These are phyloP conservation scores for Dicorynia guianensis DNA, from an alignment of 306 rosid genomes.

Conservation along the genomic window DNA sequence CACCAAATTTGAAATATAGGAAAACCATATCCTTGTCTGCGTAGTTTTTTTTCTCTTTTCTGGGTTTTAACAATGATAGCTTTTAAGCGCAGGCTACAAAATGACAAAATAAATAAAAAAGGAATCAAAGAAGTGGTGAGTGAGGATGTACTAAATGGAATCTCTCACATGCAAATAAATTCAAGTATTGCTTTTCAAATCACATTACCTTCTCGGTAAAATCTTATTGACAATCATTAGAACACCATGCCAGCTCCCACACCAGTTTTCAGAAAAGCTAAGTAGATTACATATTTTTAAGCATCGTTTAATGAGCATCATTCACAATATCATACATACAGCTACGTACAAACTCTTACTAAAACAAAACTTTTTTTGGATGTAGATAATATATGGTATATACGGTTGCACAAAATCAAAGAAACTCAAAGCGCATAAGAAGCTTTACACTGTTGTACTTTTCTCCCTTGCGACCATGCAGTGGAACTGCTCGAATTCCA, in stretches of 20 bases:
- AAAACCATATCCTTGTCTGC: no score
- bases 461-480: slow-evolving; percentile 67
- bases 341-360: slow-evolving; percentile 33
- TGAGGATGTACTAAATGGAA: no score
- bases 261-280: background rate
- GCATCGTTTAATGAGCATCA: slow-evolving; percentile 8
- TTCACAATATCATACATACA: slow-evolving; percentile 24
- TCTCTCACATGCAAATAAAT: background rate
- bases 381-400: slow-evolving; percentile 34
- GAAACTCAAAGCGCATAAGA: slow-evolving; percentile 83
- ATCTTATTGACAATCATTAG: slow-evolving; percentile 26
- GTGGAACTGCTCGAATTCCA: slow-evolving; percentile 81
- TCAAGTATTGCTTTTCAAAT: slow-evolving; percentile 7
- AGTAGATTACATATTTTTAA: slow-evolving; percentile 19
- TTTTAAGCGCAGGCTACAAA: no score
- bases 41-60: no score
- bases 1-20: no score
- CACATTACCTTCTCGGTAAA: background rate
- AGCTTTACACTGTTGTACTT: slow-evolving; percentile 82
- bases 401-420: slow-evolving; percentile 39
- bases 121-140: no score
- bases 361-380: slow-evolving; percentile 12
- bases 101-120: no score
- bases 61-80: no score
- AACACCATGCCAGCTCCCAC: slow-evolving; percentile 5